Evolutionary conservation across 2,329 filamentous ascomycete species (phyloP).

Genomic region (Ascochyta koolunga): DNA sequence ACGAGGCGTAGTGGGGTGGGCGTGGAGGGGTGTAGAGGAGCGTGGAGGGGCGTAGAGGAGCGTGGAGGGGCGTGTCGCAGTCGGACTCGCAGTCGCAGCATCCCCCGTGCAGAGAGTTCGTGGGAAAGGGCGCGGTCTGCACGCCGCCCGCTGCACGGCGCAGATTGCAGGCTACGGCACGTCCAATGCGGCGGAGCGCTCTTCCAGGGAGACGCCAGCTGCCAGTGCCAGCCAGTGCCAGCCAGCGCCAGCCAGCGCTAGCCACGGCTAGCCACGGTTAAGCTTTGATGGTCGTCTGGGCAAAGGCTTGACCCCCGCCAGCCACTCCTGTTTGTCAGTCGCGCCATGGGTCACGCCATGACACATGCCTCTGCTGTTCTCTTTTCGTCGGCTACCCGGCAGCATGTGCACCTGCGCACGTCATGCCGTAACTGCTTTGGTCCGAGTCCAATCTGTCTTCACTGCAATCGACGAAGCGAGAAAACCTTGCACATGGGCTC

Average conservation of each 20-base stretch:
- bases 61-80: not conserved
- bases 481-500: not conserved
- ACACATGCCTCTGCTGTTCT: not conserved
- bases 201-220: not conserved
- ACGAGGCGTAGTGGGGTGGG: not conserved
- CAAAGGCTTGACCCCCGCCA: conserved; percentile 9
- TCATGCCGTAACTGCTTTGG: conserved; percentile 1
- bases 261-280: not conserved
- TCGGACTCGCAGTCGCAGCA: not conserved
- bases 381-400: not conserved
- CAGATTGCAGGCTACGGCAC: not conserved
- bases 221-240: not conserved
- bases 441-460: not conserved
- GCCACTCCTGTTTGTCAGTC: not conserved
- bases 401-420: not conserved
- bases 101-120: not conserved
- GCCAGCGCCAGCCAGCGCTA: not conserved
- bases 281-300: conserved; percentile 12
- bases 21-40: not conserved
- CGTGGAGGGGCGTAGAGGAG: not conserved
- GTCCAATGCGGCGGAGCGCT: conserved; percentile 3
- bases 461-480: not conserved
- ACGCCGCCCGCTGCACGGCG: too few species aligned
- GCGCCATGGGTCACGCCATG: not conserved
- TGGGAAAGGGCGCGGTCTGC: not conserved